Evolutionary conservation across 768 basidiomycete genomes (phyloP), one percentile per base, ranked within the genome.

Genomic region (Podaxis mareebaensis): DNA sequence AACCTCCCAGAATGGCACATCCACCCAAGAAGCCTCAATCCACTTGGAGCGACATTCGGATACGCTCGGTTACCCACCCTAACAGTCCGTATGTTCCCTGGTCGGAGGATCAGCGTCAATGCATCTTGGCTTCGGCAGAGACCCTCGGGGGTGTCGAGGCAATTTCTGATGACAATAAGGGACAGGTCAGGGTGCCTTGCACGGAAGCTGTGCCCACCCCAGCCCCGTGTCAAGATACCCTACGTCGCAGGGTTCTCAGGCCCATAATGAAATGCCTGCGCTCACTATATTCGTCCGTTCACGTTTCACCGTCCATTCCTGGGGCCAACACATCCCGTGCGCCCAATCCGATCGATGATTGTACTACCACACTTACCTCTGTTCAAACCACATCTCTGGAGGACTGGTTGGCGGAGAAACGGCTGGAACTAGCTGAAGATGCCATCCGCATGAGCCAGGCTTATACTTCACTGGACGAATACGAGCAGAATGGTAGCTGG

Each of bases 21-120:
- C 17, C 42, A n/a, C 44, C 44, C n/a, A 17, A 46, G 7, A 20
- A 20, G 20, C n/a, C n/a, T 46, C 54, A 20, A 40, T 24, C 38
- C 20, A 24, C n/a, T n/a, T 56, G 36, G 22, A 56, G 12, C 2
- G 38, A 56, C 20, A 36, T 56, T 36, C 15, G 54, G 36, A 55
- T 53, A 54, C 48, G 59, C 57, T 46, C 56, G 54, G 60, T 62
- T 46, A 24, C 57, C 51, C 81, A 85, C 69, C 81, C 83, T 5
- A 83, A 84, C 57, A 83, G 80, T 68, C 83, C 84, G n/a, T 85
- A 84, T 58, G 79, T 83, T 4, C 83, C 83, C 8, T 85, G 82
- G 83, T 67, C 76, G 4, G 70, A 75, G 30, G 72, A 77, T 26
- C 71, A 69, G 75, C 85, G 70, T 73, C 85, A 61, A 61, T 75